Conservation (phyloP, 2,329 filamentous ascomycete genomes). For the Xylariales sp. region DNA sequence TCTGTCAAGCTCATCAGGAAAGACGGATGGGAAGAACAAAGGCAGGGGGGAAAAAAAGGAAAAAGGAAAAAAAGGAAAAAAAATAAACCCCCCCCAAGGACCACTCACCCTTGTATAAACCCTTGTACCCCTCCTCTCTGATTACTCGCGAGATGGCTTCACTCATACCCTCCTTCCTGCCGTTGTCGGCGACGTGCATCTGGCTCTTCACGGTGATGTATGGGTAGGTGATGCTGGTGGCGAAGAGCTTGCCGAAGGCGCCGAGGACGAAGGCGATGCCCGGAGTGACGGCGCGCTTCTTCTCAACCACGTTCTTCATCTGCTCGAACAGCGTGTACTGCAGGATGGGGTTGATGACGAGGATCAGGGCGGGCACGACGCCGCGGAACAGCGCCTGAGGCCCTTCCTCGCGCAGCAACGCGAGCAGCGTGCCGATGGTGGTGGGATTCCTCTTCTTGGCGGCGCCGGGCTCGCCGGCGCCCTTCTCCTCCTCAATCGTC, state of each 20-base stretch:
- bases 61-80: too few relatives aligned
- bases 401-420: slow-evolving; percentile 80
- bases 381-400: slow-evolving; percentile 83
- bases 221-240: slow-evolving; percentile 91
- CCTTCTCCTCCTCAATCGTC: slow-evolving; percentile 23
- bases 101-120: slow-evolving; percentile 86
- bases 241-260: slow-evolving; percentile 89
- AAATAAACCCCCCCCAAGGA: too few relatives aligned
- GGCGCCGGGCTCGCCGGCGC: slow-evolving; percentile 35
- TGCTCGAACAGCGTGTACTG: slow-evolving; percentile 99
- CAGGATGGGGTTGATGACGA: slow-evolving; percentile 96
- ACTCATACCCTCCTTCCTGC: slow-evolving; percentile 75
- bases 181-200: slow-evolving; percentile 84
- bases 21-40: too few relatives aligned
- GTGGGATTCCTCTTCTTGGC: slow-evolving; percentile 50
- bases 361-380: slow-evolving; percentile 84
- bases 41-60: too few relatives aligned
- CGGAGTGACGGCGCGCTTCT: slow-evolving; percentile 68
- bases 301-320: slow-evolving; percentile 87
- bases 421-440: slow-evolving; percentile 76
- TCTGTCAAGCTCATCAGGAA: too few relatives aligned
- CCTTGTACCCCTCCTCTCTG: slow-evolving; percentile 82
- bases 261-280: slow-evolving; percentile 87
- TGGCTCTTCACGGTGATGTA: slow-evolving; percentile 99
- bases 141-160: slow-evolving; percentile 76